Percentiles rank a stretch among this genome's conserved stretches.
These are phyloP conservation scores for Myrmaecium sp. DNA, from an alignment of 2,329 filamentous ascomycete genomes.

Conservation along the genomic window DNA sequence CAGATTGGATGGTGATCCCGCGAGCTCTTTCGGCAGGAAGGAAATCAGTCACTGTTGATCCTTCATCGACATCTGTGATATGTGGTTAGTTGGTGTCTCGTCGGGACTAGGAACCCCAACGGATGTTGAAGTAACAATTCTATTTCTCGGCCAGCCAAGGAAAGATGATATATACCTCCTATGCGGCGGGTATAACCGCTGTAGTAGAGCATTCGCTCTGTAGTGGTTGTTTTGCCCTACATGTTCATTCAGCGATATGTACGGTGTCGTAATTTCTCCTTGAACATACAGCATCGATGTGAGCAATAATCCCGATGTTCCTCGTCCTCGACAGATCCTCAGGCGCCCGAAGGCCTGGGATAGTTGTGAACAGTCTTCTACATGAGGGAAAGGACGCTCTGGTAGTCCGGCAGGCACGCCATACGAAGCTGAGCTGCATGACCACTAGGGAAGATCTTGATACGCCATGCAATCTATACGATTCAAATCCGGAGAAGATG, in stretches of 20 bases:
- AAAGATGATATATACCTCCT: slow-evolving; percentile 35
- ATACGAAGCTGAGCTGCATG: slow-evolving; percentile 1
- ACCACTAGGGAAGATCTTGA: too few relatives aligned
- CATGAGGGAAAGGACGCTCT: slow-evolving; percentile 3
- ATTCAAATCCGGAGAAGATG: too few relatives aligned
- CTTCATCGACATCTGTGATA: slow-evolving; percentile 67
- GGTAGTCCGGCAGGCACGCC: slow-evolving; percentile 4
- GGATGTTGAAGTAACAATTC: background rate
- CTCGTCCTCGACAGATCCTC: slow-evolving; percentile 45
- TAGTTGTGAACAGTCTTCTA: background rate
- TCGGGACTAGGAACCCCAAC: too few relatives aligned
- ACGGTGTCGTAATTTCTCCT: too few relatives aligned
- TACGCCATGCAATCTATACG: too few relatives aligned
- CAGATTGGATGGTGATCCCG: slow-evolving; percentile 95
- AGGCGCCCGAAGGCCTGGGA: slow-evolving; percentile 2
- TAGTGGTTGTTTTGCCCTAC: slow-evolving; percentile 89
- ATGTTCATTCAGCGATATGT: slow-evolving; percentile 1
- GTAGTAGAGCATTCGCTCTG: slow-evolving; percentile 97
- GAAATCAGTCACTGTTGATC: slow-evolving; percentile 94
- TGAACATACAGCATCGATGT: slow-evolving; percentile 69
- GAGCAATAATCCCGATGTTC: slow-evolving; percentile 96
- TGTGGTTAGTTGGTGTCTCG: too few relatives aligned
- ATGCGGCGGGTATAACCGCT: slow-evolving; percentile 77
- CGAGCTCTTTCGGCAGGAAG: slow-evolving; percentile 79
- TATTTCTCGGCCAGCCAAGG: background rate